Evolutionary conservation across 2,329 filamentous ascomycete genomes (phyloP), one percentile per base, ranked within the genome.

Genomic region (Leptographium lundbergii): DNA sequence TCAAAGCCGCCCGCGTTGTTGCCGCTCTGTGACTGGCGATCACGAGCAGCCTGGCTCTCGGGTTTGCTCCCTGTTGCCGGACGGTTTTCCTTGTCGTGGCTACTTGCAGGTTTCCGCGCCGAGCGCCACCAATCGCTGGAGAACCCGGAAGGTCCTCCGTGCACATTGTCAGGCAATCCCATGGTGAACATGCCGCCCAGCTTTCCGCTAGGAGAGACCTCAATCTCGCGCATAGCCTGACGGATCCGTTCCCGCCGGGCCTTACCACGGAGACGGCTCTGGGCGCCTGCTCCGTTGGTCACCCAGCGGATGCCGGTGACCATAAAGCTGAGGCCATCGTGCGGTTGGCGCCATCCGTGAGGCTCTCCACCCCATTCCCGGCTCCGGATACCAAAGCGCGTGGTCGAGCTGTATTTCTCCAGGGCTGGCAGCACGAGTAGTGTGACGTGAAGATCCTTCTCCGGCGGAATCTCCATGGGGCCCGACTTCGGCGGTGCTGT

Each of bases 311-410:
- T 81, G 57, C 84, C 83, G 62, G 85, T 78, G 54, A 99, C 82
- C 79, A 88, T 90, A 72, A 89, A 97, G 69, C 91, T 96, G 70
- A 96, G 81, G 3, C 91, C 91, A 65, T 95, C 91, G 67, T 96
- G 91, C 10, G 63, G 57, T 32, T 67, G 63, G 29, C 65, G 67
- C 53, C 57, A 25, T 10, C 57, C 59, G 60, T 61, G 50, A 10
- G 56, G 57, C 22, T 57, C 58, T 17, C 77, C 67, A 6, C 84
- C 87, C 78, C 91, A 96, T 61, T 87, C 83, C 32, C 91, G 84
- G 64, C 89, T 95, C 65, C 84, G 85, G 59, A 99, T 81, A 3
- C 92, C 92, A 67, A 88, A 90, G 51, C 89, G 81, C 0, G 87
- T 87, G 0, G 84, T 87, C 6, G 85, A 82, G 0, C 82, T 77